phyloP scores from a whole-genome alignment of 495 filamentous ascomycete species.

The Hypoxylon rickii region DNA sequence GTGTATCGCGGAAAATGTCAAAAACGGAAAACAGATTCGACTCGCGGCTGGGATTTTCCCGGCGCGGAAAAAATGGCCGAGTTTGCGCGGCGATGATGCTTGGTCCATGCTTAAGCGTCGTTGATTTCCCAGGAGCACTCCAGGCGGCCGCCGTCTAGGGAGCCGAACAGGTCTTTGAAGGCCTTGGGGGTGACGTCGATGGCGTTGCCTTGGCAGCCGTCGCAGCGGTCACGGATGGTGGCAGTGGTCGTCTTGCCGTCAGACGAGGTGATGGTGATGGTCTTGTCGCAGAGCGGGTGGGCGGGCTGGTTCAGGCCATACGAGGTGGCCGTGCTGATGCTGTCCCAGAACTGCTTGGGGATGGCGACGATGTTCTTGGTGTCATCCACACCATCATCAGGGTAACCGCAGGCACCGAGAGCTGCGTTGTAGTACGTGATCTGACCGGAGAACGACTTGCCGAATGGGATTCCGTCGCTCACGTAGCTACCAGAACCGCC shows the following conservation, averaged over 20 bases:
- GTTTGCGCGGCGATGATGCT: background rate
- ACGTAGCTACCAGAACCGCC: conserved; percentile 27
- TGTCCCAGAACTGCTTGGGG: conserved; percentile 53
- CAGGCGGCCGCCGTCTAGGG: conserved; percentile 41
- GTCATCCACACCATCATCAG: conserved; percentile 46
- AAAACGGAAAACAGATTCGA: conserved; percentile 24
- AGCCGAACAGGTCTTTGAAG: conserved; percentile 50
- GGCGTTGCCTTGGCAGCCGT: conserved; percentile 57
- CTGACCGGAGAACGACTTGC: conserved; percentile 40
- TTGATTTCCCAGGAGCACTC: conserved; percentile 48
- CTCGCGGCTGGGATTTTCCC: conserved; percentile 3
- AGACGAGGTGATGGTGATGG: conserved; percentile 60
- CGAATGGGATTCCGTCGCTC: conserved; percentile 23
- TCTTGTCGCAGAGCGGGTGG: conserved; percentile 69
- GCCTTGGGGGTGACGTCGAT: conserved; percentile 55
- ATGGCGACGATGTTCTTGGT: conserved; percentile 52
- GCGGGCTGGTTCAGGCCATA: conserved; percentile 53
- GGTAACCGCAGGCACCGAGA: conserved; percentile 51
- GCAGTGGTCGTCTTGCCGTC: conserved; percentile 61
- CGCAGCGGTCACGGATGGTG: conserved; percentile 74
- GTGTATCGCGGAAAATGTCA: conserved; percentile 1
- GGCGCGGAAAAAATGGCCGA: no score
- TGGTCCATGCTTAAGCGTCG: conserved; percentile 35
- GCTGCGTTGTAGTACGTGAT: conserved; percentile 54
- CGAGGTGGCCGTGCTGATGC: conserved; percentile 37